phyloP scores from a whole-genome alignment of 768 basidiomycete species.

The Lentinus tigrinus region DNA sequence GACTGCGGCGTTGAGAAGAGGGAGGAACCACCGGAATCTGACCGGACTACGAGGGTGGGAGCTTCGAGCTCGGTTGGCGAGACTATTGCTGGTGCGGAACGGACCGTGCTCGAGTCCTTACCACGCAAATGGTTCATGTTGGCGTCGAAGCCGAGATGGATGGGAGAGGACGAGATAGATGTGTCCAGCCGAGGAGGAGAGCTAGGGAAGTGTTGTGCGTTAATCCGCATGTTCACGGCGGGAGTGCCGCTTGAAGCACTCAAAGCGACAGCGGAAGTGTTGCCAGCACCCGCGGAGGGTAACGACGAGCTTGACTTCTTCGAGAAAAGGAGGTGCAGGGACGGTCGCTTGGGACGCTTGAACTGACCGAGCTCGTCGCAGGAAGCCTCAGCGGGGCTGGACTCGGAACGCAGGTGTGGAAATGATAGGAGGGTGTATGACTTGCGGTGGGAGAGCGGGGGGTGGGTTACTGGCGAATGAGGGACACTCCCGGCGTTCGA shows the following conservation, averaged over 20 bases:
- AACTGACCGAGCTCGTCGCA: slow-evolving; percentile 4
- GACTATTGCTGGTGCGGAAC: slow-evolving; percentile 3
- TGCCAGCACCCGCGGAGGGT: slow-evolving; percentile 8
- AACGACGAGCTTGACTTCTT: slow-evolving; percentile 53
- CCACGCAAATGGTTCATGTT: not conserved
- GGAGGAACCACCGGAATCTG: slow-evolving; percentile 26
- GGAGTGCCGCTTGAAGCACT: not conserved
- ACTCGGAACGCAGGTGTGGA: slow-evolving; percentile 31
- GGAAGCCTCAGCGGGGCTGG: not conserved
- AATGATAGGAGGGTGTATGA: slow-evolving; percentile 33
- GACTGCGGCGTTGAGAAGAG: slow-evolving; percentile 26
- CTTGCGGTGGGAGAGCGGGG: slow-evolving; percentile 34
- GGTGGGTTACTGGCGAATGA: slow-evolving; percentile 29
- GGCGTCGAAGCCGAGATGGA: slow-evolving; percentile 21
- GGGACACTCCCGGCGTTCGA: slow-evolving; percentile 31
- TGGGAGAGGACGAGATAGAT: slow-evolving; percentile 28
- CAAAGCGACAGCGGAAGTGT: not conserved
- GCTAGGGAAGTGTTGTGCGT: slow-evolving; percentile 2
- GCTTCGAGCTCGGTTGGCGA: not conserved
- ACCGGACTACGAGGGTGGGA: not conserved
- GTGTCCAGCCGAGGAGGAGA: slow-evolving; percentile 26
- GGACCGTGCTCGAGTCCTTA: slow-evolving; percentile 2
- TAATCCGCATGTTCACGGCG: slow-evolving; percentile 1
- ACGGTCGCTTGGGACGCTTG: slow-evolving; percentile 60
- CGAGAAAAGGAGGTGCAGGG: slow-evolving; percentile 65